Base-by-base conservation (phyloP, 768 basidiomycete genomes). In the Glaciozyma martinii region DNA sequence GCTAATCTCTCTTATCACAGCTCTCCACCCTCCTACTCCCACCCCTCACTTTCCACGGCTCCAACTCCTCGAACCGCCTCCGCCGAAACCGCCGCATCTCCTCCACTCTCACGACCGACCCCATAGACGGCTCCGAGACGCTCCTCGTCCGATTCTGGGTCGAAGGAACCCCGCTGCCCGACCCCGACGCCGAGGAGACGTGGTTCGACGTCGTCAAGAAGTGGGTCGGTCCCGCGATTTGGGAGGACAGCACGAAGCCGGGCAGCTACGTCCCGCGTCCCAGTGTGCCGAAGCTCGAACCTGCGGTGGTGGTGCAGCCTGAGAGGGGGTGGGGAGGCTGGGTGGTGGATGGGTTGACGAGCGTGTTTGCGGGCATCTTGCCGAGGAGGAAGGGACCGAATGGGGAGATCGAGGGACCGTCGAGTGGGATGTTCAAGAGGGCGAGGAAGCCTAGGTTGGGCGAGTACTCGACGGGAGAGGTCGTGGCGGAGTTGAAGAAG, bases 111-210 rank as follows among this genome's bases (percentile, higher is more conserved):
- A 47, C 66, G 5, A 30, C 21, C 25, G 66, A 67, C 61, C 66
- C 69, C 16, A 12, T 16, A 2, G 60, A 62, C 25, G 66, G 66
- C 1, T 16, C 27, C 50, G 70, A 71, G 44, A 60, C 56, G 2
- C 63, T 71, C 44, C 55, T 65, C 52, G 64, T 71, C 23, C 57
- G 61, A 46, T 65, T 74, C 67, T 46, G 59, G 60, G 32, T 73
- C 66, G 61, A 70, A 32, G 60, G 63, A 25, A 16, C 46, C 56
- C 49, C 68, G 50, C 57, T 65, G 27, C 25, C 50, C 62, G 60
- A 60, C 15, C n/a, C 53, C 8, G 47, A 47, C 43, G 57, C 21
- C 5, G 60, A 33, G 10, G 63, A 67, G 43, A 59, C 27, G 42
- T 63, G 59, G 63, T 47, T 62, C 21, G 66, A 67, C 52, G 60